Evolutionary conservation across 2,329 filamentous ascomycete genomes (phyloP).

Genomic region (Tolypocladium album): DNA sequence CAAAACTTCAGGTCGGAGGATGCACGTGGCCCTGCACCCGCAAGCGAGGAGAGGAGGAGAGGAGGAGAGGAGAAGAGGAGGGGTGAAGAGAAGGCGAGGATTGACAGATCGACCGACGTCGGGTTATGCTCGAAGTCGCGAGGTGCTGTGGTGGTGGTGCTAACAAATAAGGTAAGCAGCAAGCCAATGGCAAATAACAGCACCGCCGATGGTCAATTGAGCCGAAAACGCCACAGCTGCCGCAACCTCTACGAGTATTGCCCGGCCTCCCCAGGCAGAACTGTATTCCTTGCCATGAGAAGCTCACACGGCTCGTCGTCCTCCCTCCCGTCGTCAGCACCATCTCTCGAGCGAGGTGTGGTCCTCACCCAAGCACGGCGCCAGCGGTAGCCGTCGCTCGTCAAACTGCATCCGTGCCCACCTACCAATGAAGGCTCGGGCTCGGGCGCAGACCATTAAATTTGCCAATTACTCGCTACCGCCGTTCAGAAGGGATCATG

Average conservation of each 20-base stretch:
- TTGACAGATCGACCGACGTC: not conserved
- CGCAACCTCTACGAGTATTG: too few species aligned
- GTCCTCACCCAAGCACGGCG: too few species aligned
- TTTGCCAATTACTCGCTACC: not conserved
- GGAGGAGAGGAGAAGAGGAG: not conserved
- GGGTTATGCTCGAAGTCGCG: not conserved
- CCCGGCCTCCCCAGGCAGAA: not conserved
- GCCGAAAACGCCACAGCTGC: not conserved
- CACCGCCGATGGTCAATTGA: not conserved
- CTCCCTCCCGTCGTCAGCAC: not conserved
- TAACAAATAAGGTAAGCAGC: not conserved
- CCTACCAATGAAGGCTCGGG: not conserved
- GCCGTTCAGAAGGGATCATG: not conserved
- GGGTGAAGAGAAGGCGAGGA: slow-evolving; percentile 1
- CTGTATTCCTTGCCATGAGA: too few species aligned
- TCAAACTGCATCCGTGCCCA: not conserved
- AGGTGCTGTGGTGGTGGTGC: not conserved
- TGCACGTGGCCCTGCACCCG: slow-evolving; percentile 11
- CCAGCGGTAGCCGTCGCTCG: not conserved
- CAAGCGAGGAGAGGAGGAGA: not conserved
- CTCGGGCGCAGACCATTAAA: not conserved
- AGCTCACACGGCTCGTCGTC: not conserved
- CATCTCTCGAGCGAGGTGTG: too few species aligned
- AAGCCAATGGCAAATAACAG: not conserved
- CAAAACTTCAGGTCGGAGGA: not conserved